A percentile compares a stretch with the other conserved stretches of the same genome.
Conservation (phyloP, 805 yeast genomes). For the Metschnikowia continentalis region DNA sequence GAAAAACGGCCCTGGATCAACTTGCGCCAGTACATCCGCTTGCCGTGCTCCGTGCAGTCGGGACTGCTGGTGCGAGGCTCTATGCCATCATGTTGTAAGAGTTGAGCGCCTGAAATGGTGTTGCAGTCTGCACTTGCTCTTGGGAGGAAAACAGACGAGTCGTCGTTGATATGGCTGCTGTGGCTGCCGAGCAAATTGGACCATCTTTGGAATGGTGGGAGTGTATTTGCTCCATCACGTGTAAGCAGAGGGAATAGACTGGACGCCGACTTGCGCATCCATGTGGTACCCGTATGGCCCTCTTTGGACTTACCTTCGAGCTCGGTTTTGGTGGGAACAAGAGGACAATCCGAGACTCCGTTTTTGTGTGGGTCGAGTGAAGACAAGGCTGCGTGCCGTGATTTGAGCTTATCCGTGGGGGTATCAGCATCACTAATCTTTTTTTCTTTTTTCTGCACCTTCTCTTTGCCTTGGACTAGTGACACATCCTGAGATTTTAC, state of each 20-base stretch:
- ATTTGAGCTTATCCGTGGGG: background rate
- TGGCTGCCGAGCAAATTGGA: background rate
- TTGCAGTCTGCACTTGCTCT: background rate
- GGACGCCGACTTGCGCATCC: conserved; percentile 3
- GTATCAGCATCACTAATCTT: background rate
- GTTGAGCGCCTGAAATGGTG: background rate
- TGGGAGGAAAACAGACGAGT: background rate
- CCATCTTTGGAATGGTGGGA: conserved; percentile 2
- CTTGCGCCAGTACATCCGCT: background rate
- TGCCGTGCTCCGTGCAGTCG: background rate
- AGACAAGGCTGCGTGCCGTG: background rate
- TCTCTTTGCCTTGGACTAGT: background rate
- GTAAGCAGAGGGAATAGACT: conserved; percentile 12
- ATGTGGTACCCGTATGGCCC: background rate
- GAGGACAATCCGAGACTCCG: background rate
- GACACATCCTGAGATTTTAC: too few species aligned
- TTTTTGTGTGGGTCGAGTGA: background rate
- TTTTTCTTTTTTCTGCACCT: background rate
- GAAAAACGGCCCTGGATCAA: background rate
- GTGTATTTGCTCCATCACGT: conserved; percentile 2
- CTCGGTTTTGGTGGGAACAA: background rate
- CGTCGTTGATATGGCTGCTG: background rate
- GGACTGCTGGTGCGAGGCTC: background rate
- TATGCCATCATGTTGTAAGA: conserved; percentile 1
- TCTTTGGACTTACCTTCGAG: background rate